Percentiles rank a stretch among this genome's conserved stretches.
phyloP scores from a whole-genome alignment of 768 basidiomycete genomes.

The Trametes cingulata region DNA sequence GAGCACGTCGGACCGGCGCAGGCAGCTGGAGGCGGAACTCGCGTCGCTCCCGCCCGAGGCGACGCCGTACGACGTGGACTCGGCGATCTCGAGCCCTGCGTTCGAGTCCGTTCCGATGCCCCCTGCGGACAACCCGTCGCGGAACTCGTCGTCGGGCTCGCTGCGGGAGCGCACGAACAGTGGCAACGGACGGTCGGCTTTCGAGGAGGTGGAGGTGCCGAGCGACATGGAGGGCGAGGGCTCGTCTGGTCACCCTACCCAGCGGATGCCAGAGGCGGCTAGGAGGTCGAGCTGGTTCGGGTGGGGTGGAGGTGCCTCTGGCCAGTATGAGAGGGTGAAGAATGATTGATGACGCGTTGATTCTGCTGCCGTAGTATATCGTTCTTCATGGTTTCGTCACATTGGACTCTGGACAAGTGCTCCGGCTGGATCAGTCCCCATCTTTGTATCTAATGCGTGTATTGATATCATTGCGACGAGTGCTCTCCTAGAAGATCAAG shows the following conservation, averaged over 20 bases:
- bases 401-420: background rate
- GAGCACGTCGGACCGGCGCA: constrained; percentile 43
- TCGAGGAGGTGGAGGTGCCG: constrained; percentile 72
- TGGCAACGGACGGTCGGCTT: constrained; percentile 38
- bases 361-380: background rate
- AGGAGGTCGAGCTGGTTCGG: constrained; percentile 55
- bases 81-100: constrained; percentile 25
- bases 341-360: constrained; percentile 37
- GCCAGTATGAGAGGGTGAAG: constrained; percentile 57
- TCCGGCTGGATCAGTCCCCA: background rate
- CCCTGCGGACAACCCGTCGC: constrained; percentile 31
- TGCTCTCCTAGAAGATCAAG: background rate
- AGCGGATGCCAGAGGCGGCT: constrained; percentile 27
- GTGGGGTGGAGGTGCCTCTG: constrained; percentile 41
- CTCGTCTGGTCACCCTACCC: constrained; percentile 13
- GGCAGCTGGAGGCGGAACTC: constrained; percentile 59
- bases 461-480: background rate
- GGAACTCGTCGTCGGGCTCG: constrained; percentile 40
- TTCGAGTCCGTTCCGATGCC: constrained; percentile 33
- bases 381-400: background rate
- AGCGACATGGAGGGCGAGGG: constrained; percentile 67
- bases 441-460: background rate
- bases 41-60: constrained; percentile 42
- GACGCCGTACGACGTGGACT: constrained; percentile 27
- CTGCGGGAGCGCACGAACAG: constrained; percentile 48